Evolutionary conservation across 1,284 basidiomycete species (phyloP).

Genomic region (Cerioporus squamosus): DNA sequence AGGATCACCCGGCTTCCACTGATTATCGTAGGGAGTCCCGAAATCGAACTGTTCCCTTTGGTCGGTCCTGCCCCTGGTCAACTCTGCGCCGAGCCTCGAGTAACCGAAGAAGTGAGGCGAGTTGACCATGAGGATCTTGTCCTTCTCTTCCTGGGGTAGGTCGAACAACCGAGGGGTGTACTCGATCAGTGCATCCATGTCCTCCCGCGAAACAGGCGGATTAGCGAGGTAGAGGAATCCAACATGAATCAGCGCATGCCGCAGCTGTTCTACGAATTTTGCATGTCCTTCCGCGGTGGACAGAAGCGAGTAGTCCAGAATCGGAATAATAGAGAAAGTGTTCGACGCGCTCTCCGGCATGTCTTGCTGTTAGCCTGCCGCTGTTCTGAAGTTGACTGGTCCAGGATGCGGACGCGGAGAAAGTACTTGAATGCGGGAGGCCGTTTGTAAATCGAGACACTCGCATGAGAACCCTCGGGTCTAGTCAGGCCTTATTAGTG

Average conservation of each 20-base stretch:
- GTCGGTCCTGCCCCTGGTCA: slow-evolving; percentile 67
- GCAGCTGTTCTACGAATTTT: slow-evolving; percentile 59
- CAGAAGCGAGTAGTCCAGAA: slow-evolving; percentile 59
- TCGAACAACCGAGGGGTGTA: slow-evolving; percentile 67
- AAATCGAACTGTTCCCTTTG: slow-evolving; percentile 74
- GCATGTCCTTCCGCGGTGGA: slow-evolving; percentile 40
- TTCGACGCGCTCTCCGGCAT: slow-evolving; percentile 8
- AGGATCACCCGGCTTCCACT: slow-evolving; percentile 59
- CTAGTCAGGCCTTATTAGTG: background rate
- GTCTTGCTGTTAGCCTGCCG: background rate
- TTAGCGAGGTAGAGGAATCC: slow-evolving; percentile 73
- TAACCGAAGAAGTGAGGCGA: slow-evolving; percentile 73
- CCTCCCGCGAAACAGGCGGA: slow-evolving; percentile 46
- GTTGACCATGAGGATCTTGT: slow-evolving; percentile 62
- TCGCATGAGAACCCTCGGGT: background rate
- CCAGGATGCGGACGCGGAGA: no score
- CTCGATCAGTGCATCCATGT: slow-evolving; percentile 48
- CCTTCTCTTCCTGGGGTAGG: slow-evolving; percentile 62
- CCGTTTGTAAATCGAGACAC: background rate
- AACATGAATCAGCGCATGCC: slow-evolving; percentile 67
- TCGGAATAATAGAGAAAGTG: slow-evolving; percentile 57
- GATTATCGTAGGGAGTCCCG: slow-evolving; percentile 54
- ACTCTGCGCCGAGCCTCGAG: slow-evolving; percentile 59
- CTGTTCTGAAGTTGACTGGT: background rate
- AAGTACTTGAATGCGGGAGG: background rate